Conservation (phyloP, 2,329 filamentous ascomycete species). For the Penicillium glabrum region DNA sequence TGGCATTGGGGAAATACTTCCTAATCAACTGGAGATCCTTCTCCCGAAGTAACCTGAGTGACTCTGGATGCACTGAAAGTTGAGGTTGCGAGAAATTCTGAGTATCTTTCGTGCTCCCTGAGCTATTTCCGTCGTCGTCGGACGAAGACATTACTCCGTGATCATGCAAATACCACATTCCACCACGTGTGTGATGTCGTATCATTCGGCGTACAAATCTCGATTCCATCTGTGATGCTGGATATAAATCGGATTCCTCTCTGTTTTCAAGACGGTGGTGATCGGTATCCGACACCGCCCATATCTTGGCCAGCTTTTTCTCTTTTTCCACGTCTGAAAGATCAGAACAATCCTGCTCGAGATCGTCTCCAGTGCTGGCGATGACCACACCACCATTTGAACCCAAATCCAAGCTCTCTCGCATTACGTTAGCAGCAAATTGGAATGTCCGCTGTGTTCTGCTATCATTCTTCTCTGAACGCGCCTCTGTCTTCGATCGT, state of each 20-base stretch:
- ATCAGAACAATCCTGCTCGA: not conserved
- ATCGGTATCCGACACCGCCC: not conserved
- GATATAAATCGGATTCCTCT: slow-evolving; percentile 12
- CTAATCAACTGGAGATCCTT: slow-evolving; percentile 30
- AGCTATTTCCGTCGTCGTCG: not conserved
- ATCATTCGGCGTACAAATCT: not conserved
- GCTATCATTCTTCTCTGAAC: slow-evolving; percentile 12
- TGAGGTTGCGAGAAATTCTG: not conserved
- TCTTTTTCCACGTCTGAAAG: slow-evolving; percentile 21
- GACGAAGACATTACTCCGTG: slow-evolving; percentile 23
- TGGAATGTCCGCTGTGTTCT: slow-evolving; percentile 37
- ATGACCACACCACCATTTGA: slow-evolving; percentile 48
- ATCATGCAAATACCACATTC: not conserved
- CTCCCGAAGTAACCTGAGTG: slow-evolving; percentile 13
- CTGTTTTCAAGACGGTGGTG: not conserved
- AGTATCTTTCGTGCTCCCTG: not conserved
- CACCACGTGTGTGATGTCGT: not conserved
- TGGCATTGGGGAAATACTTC: slow-evolving; percentile 46
- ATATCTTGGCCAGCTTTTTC: not conserved
- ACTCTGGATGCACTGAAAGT: not conserved
- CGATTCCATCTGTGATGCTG: not conserved
- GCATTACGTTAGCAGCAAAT: slow-evolving; percentile 48
- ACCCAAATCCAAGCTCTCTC: slow-evolving; percentile 44
- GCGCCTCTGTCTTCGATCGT: slow-evolving; percentile 1
- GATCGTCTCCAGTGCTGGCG: slow-evolving; percentile 14